Evolutionary conservation across 2,329 filamentous ascomycete species (phyloP).

Genomic region (Penicillium thymicola): DNA sequence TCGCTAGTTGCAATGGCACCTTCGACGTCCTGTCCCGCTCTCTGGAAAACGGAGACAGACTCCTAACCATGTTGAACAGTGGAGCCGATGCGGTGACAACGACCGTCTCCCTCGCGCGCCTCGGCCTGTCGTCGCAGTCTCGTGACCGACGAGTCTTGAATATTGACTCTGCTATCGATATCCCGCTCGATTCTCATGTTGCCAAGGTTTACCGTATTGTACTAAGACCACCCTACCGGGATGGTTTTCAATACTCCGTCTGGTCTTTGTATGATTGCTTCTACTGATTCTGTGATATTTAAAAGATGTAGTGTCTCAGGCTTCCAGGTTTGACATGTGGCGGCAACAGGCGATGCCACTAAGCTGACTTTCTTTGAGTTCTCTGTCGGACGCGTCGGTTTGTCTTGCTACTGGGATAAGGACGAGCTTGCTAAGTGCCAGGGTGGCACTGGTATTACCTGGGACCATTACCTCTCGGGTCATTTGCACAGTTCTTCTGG

Average conservation of each 20-base stretch:
- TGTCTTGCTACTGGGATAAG: slow-evolving; percentile 33
- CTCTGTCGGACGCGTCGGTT: slow-evolving; percentile 33
- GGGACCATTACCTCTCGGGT: slow-evolving; percentile 46
- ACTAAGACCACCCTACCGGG: slow-evolving; percentile 41
- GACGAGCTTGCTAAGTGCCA: slow-evolving; percentile 14
- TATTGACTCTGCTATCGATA: slow-evolving; percentile 24
- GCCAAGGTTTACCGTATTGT: slow-evolving; percentile 45
- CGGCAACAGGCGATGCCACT: slow-evolving; percentile 25
- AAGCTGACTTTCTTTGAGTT: slow-evolving; percentile 39
- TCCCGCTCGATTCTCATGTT: slow-evolving; percentile 38
- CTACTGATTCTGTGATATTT: slow-evolving; percentile 30
- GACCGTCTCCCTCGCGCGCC: slow-evolving; percentile 34
- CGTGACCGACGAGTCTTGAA: slow-evolving; percentile 39
- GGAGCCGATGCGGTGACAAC: slow-evolving; percentile 31
- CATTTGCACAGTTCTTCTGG: slow-evolving; percentile 40
- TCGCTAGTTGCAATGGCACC: slow-evolving; percentile 44
- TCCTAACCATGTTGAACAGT: slow-evolving; percentile 49
- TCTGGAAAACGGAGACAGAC: slow-evolving; percentile 47
- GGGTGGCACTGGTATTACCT: slow-evolving; percentile 32
- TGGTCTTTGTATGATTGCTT: slow-evolving; percentile 43
- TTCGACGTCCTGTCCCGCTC: slow-evolving; percentile 50
- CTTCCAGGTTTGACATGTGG: slow-evolving; percentile 43
- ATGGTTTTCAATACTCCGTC: slow-evolving; percentile 52
- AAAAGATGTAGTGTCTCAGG: slow-evolving; percentile 38
- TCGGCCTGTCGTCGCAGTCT: slow-evolving; percentile 44